Evolutionary conservation across 257 asterid genomes (phyloP).

Genomic region (Craterostigma plantagineum): DNA sequence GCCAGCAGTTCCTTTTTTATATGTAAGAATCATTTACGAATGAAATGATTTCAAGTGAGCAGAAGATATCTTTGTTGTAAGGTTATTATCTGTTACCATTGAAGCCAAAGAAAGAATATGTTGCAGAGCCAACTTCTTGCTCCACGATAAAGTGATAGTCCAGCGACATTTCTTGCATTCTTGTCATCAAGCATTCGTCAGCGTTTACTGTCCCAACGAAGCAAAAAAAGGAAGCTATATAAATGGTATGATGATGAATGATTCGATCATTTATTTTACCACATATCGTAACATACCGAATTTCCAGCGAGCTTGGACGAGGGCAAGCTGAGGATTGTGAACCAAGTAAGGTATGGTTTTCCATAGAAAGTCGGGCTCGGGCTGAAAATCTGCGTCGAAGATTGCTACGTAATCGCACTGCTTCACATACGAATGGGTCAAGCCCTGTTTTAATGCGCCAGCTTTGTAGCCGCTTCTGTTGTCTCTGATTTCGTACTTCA

Average conservation of each 20-base stretch:
- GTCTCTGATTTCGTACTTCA: conserved; percentile 76
- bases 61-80: background rate
- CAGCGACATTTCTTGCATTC: conserved; percentile 70
- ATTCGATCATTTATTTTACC: background rate
- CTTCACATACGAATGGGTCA: conserved; percentile 52
- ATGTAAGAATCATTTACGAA: background rate
- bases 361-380: conserved; percentile 92
- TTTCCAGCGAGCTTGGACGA: conserved; percentile 91
- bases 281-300: conserved; percentile 27
- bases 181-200: conserved; percentile 61
- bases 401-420: conserved; percentile 79
- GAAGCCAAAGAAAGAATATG: conserved; percentile 52
- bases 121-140: conserved; percentile 64
- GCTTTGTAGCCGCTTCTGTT: conserved; percentile 91
- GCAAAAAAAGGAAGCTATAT: background rate
- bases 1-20: conserved; percentile 45
- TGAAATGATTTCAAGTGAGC: background rate
- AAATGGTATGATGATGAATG: no score
- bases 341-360: conserved; percentile 60
- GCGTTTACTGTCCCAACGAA: conserved; percentile 29
- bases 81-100: conserved; percentile 20
- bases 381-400: conserved; percentile 89
- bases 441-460: conserved; percentile 78
- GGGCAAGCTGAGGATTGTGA: conserved; percentile 72
- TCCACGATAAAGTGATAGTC: conserved; percentile 58